Evolutionary conservation across 495 filamentous ascomycete genomes (phyloP).

Genomic region (Astrothelium macrocarpum): DNA sequence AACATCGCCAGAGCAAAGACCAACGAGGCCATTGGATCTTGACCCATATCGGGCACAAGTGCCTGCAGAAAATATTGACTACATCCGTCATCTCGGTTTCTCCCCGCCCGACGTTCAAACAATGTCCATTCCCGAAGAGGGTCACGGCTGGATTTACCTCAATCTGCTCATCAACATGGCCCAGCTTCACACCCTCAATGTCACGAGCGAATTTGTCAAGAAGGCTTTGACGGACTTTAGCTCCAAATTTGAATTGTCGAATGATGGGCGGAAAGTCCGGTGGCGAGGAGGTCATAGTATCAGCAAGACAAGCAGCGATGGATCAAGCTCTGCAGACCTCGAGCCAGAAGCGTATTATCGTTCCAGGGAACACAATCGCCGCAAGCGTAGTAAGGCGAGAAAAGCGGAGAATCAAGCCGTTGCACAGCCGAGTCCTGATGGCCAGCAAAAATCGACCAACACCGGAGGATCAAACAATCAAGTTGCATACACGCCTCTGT

Average conservation of each 20-base stretch:
- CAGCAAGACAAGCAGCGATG: slow-evolving; percentile 39
- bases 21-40: slow-evolving; percentile 61
- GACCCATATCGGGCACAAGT: slow-evolving; percentile 58
- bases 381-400: slow-evolving; percentile 11
- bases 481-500: slow-evolving; percentile 31
- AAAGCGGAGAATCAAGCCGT: background rate
- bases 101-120: slow-evolving; percentile 46
- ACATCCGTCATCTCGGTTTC: slow-evolving; percentile 61
- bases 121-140: slow-evolving; percentile 32
- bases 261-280: slow-evolving; percentile 61
- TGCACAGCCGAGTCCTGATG: background rate
- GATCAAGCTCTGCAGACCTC: slow-evolving; percentile 19
- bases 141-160: slow-evolving; percentile 69
- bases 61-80: slow-evolving; percentile 62
- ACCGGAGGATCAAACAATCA: slow-evolving; percentile 13
- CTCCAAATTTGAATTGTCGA: slow-evolving; percentile 58
- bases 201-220: slow-evolving; percentile 62
- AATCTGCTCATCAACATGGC: slow-evolving; percentile 73
- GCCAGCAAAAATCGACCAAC: background rate
- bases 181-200: slow-evolving; percentile 68
- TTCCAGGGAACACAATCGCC: background rate
- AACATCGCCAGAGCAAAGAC: slow-evolving; percentile 48
- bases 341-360: slow-evolving; percentile 28
- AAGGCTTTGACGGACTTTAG: slow-evolving; percentile 56
- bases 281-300: slow-evolving; percentile 62